These are phyloP conservation scores for Fibroporia radiculosa DNA, from an alignment of 768 basidiomycete species.

Conservation along the genomic window DNA sequence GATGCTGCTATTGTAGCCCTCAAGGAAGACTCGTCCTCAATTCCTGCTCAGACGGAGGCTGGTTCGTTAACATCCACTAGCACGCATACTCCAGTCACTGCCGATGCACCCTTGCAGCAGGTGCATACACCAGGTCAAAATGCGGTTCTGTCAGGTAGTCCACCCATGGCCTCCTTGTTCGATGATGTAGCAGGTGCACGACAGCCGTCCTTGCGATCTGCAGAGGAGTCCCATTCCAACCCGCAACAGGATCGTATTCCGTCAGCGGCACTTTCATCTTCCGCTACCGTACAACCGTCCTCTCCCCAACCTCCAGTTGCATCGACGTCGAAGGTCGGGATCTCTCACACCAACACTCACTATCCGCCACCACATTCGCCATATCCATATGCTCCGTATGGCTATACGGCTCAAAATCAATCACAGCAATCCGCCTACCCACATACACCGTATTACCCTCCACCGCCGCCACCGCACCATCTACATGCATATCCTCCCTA, in stretches of 20 bases:
- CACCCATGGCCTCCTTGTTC: conserved; percentile 17
- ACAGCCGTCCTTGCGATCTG: background rate
- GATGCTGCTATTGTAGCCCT: conserved; percentile 53
- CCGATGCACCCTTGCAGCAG: conserved; percentile 15
- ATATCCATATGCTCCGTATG: conserved; percentile 52
- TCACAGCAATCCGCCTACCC: conserved; percentile 48
- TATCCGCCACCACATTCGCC: conserved; percentile 14
- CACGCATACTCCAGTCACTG: conserved; percentile 6
- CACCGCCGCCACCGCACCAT: conserved; percentile 31
- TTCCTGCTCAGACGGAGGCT: conserved; percentile 8
- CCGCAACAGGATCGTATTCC: background rate
- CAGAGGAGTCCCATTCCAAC: background rate
- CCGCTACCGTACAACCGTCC: background rate
- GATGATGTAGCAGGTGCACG: conserved; percentile 5
- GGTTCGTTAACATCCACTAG: conserved; percentile 7
- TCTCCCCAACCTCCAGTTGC: background rate
- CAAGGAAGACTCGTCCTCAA: conserved; percentile 19
- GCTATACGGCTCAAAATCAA: conserved; percentile 27
- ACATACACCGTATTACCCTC: conserved; percentile 58
- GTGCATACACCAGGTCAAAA: conserved; percentile 11
- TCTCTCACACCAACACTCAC: background rate
- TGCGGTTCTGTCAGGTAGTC: conserved; percentile 7
- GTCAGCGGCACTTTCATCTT: too few relatives aligned
- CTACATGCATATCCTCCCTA: conserved; percentile 28
- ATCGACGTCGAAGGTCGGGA: background rate